Base-by-base conservation (phyloP, 257 asterid genomes). In the Cruciata laevipes region DNA sequence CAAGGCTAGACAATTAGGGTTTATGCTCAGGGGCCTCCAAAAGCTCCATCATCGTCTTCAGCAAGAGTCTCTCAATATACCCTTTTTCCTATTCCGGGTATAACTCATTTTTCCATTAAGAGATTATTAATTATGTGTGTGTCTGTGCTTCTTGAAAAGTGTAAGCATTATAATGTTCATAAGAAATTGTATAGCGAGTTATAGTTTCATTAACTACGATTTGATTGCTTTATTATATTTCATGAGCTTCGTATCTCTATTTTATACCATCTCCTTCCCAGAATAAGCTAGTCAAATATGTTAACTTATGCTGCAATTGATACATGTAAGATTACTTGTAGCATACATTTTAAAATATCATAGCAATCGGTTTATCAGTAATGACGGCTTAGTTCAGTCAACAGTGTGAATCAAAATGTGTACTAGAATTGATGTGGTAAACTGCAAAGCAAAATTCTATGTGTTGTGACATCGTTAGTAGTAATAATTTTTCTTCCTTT, bases 1-100 rank as follows among this genome's bases (percentile, higher is more conserved):
- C 30, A 90, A 94, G 82, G 96, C 97, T 49, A 83, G 97, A n/a
- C 99, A 94, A 4, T 73, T 80, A 16, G 97, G 99, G 78, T 90
- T 94, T 80, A 94, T 90, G 99, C 89, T 94, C 20, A 74, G 97
- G 78, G 99, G 96, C 51, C 88, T 94, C 13, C 77, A 86, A 61
- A 77, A 81, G 66, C 81, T 94, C 79, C 82, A 72, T 23, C 68
- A 68, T 0, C 68, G 81, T 75, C 85, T 90, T 51, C 87, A 73
- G 35, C 73, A 80, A 30, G 17, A 49, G 18, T 52, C 74, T 70
- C 76, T 86, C 10, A 62, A 73, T 8, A 70, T 94, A 60, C 99
- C 95, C 0, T 90, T 94, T 76, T 88, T 84, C 79, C 77, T 94
- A 69, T 94, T 94, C 74, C 92, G 84, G 95, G 99, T 53, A 52